Percentiles rank a stretch among this genome's conserved stretches.
Evolutionary conservation across 2,329 filamentous ascomycete genomes (phyloP).

Genomic region (Exutisphaerella laricina): DNA sequence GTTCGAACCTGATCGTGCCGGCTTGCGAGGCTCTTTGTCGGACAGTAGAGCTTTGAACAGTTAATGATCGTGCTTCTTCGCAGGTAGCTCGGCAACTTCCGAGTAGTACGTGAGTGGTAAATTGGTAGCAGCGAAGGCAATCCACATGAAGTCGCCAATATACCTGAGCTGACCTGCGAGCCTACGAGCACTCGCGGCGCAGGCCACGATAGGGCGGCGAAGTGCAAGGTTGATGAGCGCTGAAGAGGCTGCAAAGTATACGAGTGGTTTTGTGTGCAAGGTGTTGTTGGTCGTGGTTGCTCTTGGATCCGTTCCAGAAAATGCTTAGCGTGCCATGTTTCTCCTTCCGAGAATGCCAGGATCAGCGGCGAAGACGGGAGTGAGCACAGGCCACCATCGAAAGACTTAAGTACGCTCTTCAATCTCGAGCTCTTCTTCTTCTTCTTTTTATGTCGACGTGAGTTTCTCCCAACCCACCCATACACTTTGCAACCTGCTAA

Average conservation of each 20-base stretch:
- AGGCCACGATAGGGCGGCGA: no score
- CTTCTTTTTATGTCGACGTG: constrained; percentile 10
- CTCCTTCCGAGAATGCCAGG: not conserved
- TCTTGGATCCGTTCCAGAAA: no score
- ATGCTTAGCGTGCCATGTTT: not conserved
- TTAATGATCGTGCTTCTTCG: not conserved
- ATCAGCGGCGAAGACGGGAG: no score
- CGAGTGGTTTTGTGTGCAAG: no score
- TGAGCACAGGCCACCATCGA: not conserved
- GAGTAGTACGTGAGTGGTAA: not conserved
- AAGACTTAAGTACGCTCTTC: not conserved
- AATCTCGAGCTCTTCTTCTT: constrained; percentile 5
- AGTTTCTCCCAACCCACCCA: constrained; percentile 5
- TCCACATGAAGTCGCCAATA: no score
- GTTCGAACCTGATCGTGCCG: constrained; percentile 1
- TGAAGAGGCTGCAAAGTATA: no score
- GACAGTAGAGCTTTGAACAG: constrained; percentile 1
- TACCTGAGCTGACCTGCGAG: no score
- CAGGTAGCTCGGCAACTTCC: not conserved
- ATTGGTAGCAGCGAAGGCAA: no score
- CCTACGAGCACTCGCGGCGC: no score
- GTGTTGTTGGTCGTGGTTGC: no score
- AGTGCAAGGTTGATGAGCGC: no score
- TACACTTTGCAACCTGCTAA: constrained; percentile 9
- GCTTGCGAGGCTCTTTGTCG: not conserved